Evolutionary conservation across 192 early-diverging fungal species (phyloP).

Genomic region (Linnemannia zychae): DNA sequence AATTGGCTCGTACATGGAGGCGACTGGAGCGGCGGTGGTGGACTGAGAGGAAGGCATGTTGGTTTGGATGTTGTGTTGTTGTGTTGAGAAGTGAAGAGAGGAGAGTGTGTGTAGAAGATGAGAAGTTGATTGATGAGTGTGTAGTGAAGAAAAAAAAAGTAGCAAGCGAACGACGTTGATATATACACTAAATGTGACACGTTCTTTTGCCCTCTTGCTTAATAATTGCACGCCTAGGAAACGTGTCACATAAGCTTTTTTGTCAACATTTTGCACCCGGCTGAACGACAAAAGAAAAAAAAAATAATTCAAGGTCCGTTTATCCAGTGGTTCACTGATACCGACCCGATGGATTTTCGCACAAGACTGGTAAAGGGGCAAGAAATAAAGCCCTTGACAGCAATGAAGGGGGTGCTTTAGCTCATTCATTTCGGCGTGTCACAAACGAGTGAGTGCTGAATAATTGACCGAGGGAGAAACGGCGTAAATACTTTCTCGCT

Average conservation of each 20-base stretch:
- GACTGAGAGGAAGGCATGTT: constrained; percentile 24
- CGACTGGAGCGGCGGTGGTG: not conserved
- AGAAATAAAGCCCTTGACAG: not conserved
- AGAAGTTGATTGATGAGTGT: not conserved
- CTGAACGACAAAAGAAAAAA: no score
- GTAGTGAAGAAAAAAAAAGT: no score
- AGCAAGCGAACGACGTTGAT: not conserved
- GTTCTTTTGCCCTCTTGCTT: not conserved
- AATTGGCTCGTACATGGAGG: not conserved
- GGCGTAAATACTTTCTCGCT: no score
- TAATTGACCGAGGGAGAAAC: no score
- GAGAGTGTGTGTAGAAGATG: not conserved
- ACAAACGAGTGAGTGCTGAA: no score
- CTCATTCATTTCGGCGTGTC: no score
- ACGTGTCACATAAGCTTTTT: constrained; percentile 2
- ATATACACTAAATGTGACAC: not conserved
- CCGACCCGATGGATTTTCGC: not conserved
- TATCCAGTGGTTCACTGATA: not conserved
- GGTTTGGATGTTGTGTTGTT: not conserved
- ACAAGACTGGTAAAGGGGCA: no score
- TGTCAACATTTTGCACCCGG: no score
- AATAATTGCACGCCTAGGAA: not conserved
- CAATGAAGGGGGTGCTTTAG: no score
- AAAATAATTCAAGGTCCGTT: not conserved
- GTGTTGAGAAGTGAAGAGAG: not conserved